Evolutionary conservation across 2,329 filamentous ascomycete species (phyloP).

Genomic region (Calonectria pauciramosa): DNA sequence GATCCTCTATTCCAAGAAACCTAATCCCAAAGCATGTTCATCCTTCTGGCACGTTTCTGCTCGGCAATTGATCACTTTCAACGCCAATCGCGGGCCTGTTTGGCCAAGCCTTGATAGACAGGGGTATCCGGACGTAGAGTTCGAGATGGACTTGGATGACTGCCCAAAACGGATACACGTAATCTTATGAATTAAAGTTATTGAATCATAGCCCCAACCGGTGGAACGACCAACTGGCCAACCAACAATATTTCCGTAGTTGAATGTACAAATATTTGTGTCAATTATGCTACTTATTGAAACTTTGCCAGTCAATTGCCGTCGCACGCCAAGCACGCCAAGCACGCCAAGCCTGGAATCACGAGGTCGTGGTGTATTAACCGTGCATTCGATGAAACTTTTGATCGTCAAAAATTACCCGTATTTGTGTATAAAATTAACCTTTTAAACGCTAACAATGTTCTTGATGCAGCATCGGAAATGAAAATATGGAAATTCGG

Average conservation of each 20-base stretch:
- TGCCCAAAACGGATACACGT: not conserved
- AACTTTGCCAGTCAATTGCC: accelerated
- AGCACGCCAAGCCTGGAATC: too few species aligned
- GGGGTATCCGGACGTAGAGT: not conserved
- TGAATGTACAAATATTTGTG: not conserved
- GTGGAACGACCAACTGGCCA: not conserved
- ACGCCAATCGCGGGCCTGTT: not conserved
- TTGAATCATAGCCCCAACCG: not conserved
- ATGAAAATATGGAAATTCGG: not conserved
- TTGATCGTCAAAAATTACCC: not conserved
- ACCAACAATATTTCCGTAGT: not conserved
- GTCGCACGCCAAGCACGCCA: too few species aligned
- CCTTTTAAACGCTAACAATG: not conserved
- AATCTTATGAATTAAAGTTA: not conserved
- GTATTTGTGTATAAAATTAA: not conserved
- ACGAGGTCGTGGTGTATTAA: not conserved
- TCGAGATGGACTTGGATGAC: not conserved
- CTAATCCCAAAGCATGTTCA: not conserved
- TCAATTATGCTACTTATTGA: too few species aligned
- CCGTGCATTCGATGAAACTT: not conserved
- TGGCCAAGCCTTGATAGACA: not conserved
- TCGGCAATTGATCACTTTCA: not conserved
- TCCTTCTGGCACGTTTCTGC: not conserved
- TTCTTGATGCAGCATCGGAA: not conserved
- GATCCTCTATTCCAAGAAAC: not conserved